Evolutionary conservation across 495 filamentous ascomycete genomes (phyloP).

Genomic region (Penicillium steckii): DNA sequence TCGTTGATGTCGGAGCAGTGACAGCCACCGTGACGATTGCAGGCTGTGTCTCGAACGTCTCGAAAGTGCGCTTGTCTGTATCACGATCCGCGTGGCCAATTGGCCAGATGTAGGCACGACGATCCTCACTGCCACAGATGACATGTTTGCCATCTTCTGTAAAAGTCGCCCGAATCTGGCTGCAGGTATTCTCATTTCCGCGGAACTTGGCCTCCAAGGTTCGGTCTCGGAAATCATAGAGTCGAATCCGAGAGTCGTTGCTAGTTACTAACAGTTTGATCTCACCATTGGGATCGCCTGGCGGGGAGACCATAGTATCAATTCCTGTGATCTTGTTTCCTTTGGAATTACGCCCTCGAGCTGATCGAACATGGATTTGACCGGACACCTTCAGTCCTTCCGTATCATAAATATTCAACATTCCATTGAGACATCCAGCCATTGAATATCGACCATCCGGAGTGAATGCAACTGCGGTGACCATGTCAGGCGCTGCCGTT

Average conservation of each 20-base stretch:
- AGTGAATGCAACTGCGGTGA: conserved; percentile 91
- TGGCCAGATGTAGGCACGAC: conserved; percentile 86
- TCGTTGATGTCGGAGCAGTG: conserved; percentile 76
- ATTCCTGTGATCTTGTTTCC: conserved; percentile 98
- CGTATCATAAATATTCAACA: conserved; percentile 92
- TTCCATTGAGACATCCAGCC: conserved; percentile 80
- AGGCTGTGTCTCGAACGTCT: conserved; percentile 87
- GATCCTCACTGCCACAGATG: conserved; percentile 92
- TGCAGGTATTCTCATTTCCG: conserved; percentile 88
- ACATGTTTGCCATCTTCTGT: conserved; percentile 86
- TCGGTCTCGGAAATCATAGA: conserved; percentile 86
- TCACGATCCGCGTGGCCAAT: conserved; percentile 61
- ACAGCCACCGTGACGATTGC: conserved; percentile 84
- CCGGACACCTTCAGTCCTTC: conserved; percentile 82
- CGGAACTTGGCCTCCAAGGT: conserved; percentile 85
- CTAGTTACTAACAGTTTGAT: conserved; percentile 88
- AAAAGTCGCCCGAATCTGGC: conserved; percentile 87
- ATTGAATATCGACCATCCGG: conserved; percentile 90
- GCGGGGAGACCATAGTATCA: conserved; percentile 66
- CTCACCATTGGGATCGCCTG: conserved; percentile 63
- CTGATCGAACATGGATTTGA: conserved; percentile 86
- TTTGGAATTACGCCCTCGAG: conserved; percentile 88
- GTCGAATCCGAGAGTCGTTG: conserved; percentile 90
- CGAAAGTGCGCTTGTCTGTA: conserved; percentile 74
- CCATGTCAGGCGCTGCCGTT: conserved; percentile 78